Evolutionary conservation across 495 filamentous ascomycete genomes (phyloP), one percentile per base, ranked within the genome.

Genomic region (Apiosordaria backusii): DNA sequence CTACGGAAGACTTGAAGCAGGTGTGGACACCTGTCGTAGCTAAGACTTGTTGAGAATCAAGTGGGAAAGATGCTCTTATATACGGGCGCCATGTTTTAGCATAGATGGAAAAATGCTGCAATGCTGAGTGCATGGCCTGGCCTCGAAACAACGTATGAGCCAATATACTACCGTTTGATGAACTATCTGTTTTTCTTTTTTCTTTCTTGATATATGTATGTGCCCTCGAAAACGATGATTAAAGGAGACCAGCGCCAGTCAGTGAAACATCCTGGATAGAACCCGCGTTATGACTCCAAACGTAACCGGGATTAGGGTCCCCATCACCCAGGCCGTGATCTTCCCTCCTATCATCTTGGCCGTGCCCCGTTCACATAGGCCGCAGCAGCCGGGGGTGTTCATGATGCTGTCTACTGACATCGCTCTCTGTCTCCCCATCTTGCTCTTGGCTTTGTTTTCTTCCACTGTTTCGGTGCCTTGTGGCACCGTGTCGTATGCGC

Each of bases 11-110:
- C 21, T 1, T 21, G 29, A 59, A 45, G 35, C 21, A 57, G 54
- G 62, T 59, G 62, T 65, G 52, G n/a, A 15, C 62, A 65, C 62
- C 29, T 57, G 53, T 45, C 54, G 62, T 65, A 65, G 62, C 29
- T 57, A 16, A 53, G 55, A 40, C 19, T 23, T 65, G 62, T 26
- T n/a, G 23, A 35, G 23, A n/a, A 5, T 24, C 23, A 13, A 6
- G 52, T 18, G 3, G 19, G 10, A 18, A 55, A 10, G 4, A 22
- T 21, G 4, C 9, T 2, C 9, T 22, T 23, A 55, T 55, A 55
- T 53, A 55, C 16, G 52, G 13, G 40, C n/a, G n/a, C n/a, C n/a
- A n/a, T n/a, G n/a, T n/a, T n/a, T n/a, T n/a, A n/a, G n/a, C n/a
- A n/a, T n/a, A n/a, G n/a, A n/a, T n/a, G n/a, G n/a, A n/a, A n/a